Percentiles rank a stretch among this genome's conserved stretches.
phyloP scores from a whole-genome alignment of 768 basidiomycete genomes.

The Lactarius hatsudake region DNA sequence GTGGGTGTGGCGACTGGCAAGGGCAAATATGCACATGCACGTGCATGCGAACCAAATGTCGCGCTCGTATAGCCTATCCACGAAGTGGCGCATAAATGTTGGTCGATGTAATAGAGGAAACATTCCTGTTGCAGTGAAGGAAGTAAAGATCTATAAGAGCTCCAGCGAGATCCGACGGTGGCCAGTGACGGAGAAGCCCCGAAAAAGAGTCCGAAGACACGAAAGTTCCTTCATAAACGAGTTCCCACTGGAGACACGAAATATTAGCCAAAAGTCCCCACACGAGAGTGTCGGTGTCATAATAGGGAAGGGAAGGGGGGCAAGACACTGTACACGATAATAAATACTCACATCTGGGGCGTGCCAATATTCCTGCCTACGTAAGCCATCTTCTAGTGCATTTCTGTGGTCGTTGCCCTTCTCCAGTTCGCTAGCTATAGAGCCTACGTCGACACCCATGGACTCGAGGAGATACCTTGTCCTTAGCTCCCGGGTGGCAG shows the following conservation, averaged over 20 bases:
- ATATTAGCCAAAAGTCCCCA: background rate
- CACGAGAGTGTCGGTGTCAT: background rate
- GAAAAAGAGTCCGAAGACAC: conserved; percentile 33
- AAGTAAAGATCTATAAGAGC: conserved; percentile 71
- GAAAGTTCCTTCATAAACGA: conserved; percentile 48
- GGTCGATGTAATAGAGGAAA: conserved; percentile 70
- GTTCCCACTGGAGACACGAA: conserved; percentile 52
- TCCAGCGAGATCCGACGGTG: conserved; percentile 57
- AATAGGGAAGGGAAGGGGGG: background rate
- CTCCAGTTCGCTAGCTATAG: conserved; percentile 5
- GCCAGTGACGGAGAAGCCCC: conserved; percentile 47
- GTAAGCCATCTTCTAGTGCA: background rate
- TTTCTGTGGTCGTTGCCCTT: background rate
- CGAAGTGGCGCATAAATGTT: conserved; percentile 64
- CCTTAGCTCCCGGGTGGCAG: conserved; percentile 14
- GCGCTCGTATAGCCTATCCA: conserved; percentile 50
- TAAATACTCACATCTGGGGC: conserved; percentile 23
- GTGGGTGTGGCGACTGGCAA: conserved; percentile 32
- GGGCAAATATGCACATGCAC: conserved; percentile 33
- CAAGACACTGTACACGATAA: background rate
- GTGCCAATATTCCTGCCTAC: conserved; percentile 24
- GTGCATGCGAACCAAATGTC: conserved; percentile 35
- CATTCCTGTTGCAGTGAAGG: conserved; percentile 49
- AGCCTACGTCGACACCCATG: conserved; percentile 7
- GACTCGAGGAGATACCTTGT: conserved; percentile 13